Evolutionary conservation across 2,329 filamentous ascomycete genomes (phyloP).

Genomic region (Talaromyces sp.): DNA sequence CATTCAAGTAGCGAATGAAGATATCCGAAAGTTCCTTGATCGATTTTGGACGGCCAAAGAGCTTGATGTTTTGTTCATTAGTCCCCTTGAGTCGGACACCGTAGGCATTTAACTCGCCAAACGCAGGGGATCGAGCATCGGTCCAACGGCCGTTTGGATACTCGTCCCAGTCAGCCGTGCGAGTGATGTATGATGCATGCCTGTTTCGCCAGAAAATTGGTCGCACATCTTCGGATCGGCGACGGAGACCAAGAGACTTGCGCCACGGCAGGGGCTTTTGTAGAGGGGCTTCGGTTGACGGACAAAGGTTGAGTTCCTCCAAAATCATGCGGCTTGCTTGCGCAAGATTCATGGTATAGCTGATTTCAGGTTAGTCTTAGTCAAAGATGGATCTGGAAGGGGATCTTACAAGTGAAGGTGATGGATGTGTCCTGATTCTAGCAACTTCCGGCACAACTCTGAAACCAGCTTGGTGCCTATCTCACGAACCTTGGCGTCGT

Average conservation of each 20-base stretch:
- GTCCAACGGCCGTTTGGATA: constrained; percentile 99
- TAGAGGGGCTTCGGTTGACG: constrained; percentile 69
- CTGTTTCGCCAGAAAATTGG: constrained; percentile 99
- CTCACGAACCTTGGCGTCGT: constrained; percentile 86
- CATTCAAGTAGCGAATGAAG: constrained; percentile 80
- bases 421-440: constrained; percentile 68
- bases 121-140: constrained; percentile 91
- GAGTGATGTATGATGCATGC: constrained; percentile 89
- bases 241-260: constrained; percentile 82
- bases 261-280: constrained; percentile 95
- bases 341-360: constrained; percentile 97
- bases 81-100: constrained; percentile 90
- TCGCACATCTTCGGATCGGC: constrained; percentile 89
- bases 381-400: neutral
- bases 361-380: constrained; percentile 17
- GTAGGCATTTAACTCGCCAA: constrained; percentile 91
- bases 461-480: constrained; percentile 83
- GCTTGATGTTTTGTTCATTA: constrained; percentile 91
- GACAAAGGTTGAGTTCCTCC: constrained; percentile 79
- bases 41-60: constrained; percentile 82
- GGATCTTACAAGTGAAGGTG: constrained; percentile 78
- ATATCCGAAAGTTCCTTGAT: constrained; percentile 75
- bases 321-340: constrained; percentile 91
- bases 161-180: constrained; percentile 98
- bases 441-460: constrained; percentile 81